Evolutionary conservation across 2,329 filamentous ascomycete genomes (phyloP).

Genomic region (Microsporum canis): DNA sequence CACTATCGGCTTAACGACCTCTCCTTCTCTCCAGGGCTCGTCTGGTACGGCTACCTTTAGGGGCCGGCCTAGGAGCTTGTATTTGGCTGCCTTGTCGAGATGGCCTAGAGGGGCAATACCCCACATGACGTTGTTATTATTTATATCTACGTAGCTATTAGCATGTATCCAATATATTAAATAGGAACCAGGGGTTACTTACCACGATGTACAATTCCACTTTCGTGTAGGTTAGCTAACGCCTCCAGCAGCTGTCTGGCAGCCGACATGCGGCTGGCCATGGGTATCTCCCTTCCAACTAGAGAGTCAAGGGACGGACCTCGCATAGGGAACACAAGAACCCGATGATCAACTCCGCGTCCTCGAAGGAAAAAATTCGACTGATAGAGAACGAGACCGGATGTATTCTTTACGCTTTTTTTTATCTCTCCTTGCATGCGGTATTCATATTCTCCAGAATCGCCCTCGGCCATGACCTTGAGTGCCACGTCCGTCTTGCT

Average conservation of each 20-base stretch:
- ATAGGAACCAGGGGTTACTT: constrained; percentile 9
- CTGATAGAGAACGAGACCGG: constrained; percentile 7
- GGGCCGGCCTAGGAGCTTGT: constrained; percentile 9
- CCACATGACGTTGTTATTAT: constrained; percentile 11
- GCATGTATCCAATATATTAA: constrained; percentile 1
- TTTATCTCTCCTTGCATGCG: constrained; percentile 10
- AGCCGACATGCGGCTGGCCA: constrained; percentile 20
- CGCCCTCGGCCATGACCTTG: constrained; percentile 5
- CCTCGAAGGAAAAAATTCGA: constrained; percentile 7
- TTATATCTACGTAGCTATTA: constrained; percentile 11
- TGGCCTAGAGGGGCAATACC: constrained; percentile 6
- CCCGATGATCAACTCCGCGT: constrained; percentile 3
- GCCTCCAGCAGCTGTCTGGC: constrained; percentile 20
- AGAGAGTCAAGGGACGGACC: constrained; percentile 16
- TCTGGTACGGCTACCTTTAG: neutral
- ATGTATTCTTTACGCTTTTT: constrained; percentile 7
- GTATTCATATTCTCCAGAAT: constrained; percentile 6
- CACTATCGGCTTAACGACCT: constrained; percentile 7
- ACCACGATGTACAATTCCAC: constrained; percentile 21
- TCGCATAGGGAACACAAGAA: constrained; percentile 17
- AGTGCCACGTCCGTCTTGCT: constrained; percentile 9
- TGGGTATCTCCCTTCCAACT: constrained; percentile 6
- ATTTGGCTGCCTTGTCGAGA: constrained; percentile 8
- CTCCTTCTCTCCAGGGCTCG: neutral
- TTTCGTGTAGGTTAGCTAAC: constrained; percentile 19